phyloP scores from a whole-genome alignment of 768 basidiomycete species.

The Lactarius hatsudake region DNA sequence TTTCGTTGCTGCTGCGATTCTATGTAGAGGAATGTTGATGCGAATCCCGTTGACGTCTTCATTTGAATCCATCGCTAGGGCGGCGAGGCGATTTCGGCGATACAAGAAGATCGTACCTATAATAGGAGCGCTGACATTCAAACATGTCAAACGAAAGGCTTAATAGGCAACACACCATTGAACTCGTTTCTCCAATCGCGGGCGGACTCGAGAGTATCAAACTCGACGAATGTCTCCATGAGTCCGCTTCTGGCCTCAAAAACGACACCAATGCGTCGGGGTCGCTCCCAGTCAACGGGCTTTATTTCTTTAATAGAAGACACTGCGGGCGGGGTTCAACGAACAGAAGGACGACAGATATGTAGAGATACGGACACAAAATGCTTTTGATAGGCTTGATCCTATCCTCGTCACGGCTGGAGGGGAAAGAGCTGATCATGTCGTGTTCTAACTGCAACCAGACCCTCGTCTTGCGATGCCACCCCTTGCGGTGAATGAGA shows the following conservation, averaged over 20 bases:
- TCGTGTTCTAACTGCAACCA: slow-evolving; percentile 64
- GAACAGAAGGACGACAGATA: neutral
- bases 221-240: slow-evolving; percentile 40
- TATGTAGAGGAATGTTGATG: slow-evolving; percentile 45
- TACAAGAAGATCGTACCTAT: slow-evolving; percentile 46
- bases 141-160: neutral
- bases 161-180: slow-evolving; percentile 34
- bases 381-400: slow-evolving; percentile 53
- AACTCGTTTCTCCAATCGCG: slow-evolving; percentile 50
- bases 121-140: neutral
- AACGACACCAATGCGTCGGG: slow-evolving; percentile 41
- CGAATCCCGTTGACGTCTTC: slow-evolving; percentile 42
- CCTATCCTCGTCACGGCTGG: slow-evolving; percentile 51
- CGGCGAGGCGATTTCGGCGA: slow-evolving; percentile 42
- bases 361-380: slow-evolving; percentile 41
- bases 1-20: slow-evolving; percentile 34
- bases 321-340: slow-evolving; percentile 37
- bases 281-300: slow-evolving; percentile 45
- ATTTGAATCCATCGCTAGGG: slow-evolving; percentile 31
- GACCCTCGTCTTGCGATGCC: slow-evolving; percentile 46
- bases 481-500: slow-evolving; percentile 44
- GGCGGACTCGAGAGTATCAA: slow-evolving; percentile 57
- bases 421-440: slow-evolving; percentile 56
- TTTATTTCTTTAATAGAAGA: slow-evolving; percentile 45
- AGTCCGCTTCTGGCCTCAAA: slow-evolving; percentile 35